These are phyloP conservation scores for Cystobasidium tubakii DNA, from an alignment of 768 basidiomycete genomes.

Conservation along the genomic window DNA sequence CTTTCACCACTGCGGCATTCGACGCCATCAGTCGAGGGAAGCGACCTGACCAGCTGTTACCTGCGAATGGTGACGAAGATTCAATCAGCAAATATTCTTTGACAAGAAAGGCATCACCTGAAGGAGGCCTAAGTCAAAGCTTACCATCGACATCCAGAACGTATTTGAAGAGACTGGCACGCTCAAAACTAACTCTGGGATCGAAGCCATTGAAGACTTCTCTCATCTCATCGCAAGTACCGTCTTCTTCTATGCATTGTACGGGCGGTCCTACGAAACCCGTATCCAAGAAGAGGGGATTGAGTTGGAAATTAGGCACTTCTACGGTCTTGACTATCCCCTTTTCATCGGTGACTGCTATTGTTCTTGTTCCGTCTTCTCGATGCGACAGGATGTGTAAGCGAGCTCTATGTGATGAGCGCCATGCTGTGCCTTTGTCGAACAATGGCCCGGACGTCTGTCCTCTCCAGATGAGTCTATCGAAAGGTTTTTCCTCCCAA, in stretches of 20 bases:
- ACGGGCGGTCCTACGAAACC: slow-evolving; percentile 46
- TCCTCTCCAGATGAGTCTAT: slow-evolving; percentile 52
- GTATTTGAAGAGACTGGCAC: slow-evolving; percentile 43
- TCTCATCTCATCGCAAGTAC: slow-evolving; percentile 43
- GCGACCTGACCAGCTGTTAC: slow-evolving; percentile 39
- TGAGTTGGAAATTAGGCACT: slow-evolving; percentile 44
- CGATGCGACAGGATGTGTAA: slow-evolving; percentile 44
- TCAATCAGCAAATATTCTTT: slow-evolving; percentile 16
- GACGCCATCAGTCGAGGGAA: slow-evolving; percentile 44
- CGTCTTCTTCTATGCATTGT: slow-evolving; percentile 44
- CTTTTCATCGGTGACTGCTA: slow-evolving; percentile 40
- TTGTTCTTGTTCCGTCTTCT: slow-evolving; percentile 40
- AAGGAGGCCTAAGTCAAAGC: slow-evolving; percentile 17
- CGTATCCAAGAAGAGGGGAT: slow-evolving; percentile 45
- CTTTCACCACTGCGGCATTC: slow-evolving; percentile 27
- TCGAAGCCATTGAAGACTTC: slow-evolving; percentile 42
- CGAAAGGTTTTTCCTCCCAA: slow-evolving; percentile 52
- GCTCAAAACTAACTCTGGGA: slow-evolving; percentile 42
- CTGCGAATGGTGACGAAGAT: slow-evolving; percentile 37
- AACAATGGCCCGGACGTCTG: slow-evolving; percentile 50
- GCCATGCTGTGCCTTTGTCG: slow-evolving; percentile 44
- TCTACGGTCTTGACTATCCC: background rate
- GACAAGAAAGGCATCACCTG: too few relatives aligned
- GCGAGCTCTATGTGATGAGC: slow-evolving; percentile 45
- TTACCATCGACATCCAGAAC: slow-evolving; percentile 38